phyloP scores from a whole-genome alignment of 2,329 filamentous ascomycete genomes.

The Diaporthe helianthi region DNA sequence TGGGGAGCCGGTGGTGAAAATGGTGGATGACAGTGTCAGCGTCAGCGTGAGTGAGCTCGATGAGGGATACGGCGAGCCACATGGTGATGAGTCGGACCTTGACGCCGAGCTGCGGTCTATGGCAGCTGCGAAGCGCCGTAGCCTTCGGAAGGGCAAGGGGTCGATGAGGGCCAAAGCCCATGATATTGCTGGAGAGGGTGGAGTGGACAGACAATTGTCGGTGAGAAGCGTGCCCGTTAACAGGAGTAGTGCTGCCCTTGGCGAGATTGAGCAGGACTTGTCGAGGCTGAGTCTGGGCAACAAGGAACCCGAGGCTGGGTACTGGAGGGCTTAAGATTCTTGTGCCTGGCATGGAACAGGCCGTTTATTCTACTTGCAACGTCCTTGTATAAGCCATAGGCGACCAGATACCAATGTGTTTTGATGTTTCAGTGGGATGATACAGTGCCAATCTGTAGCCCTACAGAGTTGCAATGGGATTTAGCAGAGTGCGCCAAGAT shows the following conservation, averaged over 20 bases:
- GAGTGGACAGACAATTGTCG: neutral
- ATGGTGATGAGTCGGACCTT: constrained; percentile 14
- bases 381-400: neutral
- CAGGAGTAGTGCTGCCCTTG: constrained; percentile 2
- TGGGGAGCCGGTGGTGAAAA: constrained; percentile 51
- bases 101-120: constrained; percentile 30
- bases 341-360: neutral
- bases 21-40: constrained; percentile 48
- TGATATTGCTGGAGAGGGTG: neutral
- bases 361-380: neutral
- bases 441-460: neutral
- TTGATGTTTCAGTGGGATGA: neutral
- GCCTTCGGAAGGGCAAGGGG: constrained; percentile 32
- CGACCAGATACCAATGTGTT: constrained; percentile 17
- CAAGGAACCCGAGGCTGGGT: constrained; percentile 13
- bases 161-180: constrained; percentile 21
- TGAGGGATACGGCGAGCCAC: constrained; percentile 69
- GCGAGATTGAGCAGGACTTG: constrained; percentile 14
- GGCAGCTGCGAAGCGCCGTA: constrained; percentile 33
- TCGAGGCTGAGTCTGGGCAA: constrained; percentile 28
- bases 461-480: neutral
- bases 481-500: neutral
- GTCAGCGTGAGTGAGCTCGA: constrained; percentile 47
- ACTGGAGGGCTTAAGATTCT: constrained; percentile 3
- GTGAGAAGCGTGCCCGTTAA: constrained; percentile 12